Evolutionary conservation across 2,329 filamentous ascomycete species (phyloP).

Genomic region (Gliomastix tumulicola): DNA sequence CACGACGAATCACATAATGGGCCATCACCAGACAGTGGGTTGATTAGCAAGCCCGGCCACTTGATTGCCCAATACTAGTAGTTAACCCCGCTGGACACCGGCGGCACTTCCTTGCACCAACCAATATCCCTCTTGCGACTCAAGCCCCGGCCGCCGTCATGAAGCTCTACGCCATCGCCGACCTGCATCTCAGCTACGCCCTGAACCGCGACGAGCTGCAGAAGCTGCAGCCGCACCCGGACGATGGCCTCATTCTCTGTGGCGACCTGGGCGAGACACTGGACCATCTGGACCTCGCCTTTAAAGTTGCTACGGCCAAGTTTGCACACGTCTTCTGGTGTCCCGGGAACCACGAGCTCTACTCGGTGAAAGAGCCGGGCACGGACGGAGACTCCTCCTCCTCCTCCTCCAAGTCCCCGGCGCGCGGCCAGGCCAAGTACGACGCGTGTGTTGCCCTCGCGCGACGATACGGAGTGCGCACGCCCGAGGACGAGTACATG

Average conservation of each 20-base stretch:
- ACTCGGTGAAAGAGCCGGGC: too few relatives aligned
- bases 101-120: too few relatives aligned
- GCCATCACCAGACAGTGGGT: too few relatives aligned
- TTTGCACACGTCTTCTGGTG: slow-evolving; percentile 43
- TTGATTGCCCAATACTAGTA: too few relatives aligned
- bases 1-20: too few relatives aligned
- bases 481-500: slow-evolving; percentile 48
- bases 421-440: slow-evolving; percentile 45
- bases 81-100: too few relatives aligned
- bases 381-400: too few relatives aligned
- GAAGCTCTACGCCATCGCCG: slow-evolving; percentile 28
- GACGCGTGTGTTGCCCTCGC: slow-evolving; percentile 45
- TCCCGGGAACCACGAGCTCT: slow-evolving; percentile 52
- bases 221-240: slow-evolving; percentile 19
- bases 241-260: slow-evolving; percentile 26
- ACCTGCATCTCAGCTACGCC: slow-evolving; percentile 25
- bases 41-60: too few relatives aligned
- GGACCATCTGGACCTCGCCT: slow-evolving; percentile 25
- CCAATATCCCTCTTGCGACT: too few relatives aligned
- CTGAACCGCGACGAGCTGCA: slow-evolving; percentile 21
- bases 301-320: slow-evolving; percentile 15
- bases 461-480: slow-evolving; percentile 41
- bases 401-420: slow-evolving; percentile 11
- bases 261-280: slow-evolving; percentile 27
- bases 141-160: too few relatives aligned